Evolutionary conservation across 345 rosid genomes (phyloP).

Genomic region (Aquilaria sinensis): DNA sequence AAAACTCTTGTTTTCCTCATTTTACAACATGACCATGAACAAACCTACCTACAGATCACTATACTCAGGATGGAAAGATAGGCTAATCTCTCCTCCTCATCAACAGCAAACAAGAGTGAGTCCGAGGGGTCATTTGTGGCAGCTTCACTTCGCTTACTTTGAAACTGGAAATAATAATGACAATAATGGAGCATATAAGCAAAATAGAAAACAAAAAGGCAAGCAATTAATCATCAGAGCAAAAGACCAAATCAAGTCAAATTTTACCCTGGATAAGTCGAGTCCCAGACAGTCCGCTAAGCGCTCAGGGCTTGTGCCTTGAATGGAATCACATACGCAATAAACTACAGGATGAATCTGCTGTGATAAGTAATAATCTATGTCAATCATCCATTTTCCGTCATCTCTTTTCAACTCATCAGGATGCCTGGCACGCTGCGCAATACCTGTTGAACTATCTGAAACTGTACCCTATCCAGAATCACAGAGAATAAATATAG

Average conservation of each 20-base stretch:
- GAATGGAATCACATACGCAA: slow-evolving; percentile 88
- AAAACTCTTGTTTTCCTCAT: too few species aligned
- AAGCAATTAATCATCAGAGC: not conserved
- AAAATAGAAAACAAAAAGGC: not conserved
- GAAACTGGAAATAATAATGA: slow-evolving; percentile 43
- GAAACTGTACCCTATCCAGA: slow-evolving; percentile 50
- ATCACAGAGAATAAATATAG: not conserved
- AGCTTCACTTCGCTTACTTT: slow-evolving; percentile 48
- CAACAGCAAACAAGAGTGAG: slow-evolving; percentile 49
- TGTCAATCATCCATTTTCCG: slow-evolving; percentile 90
- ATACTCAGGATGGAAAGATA: slow-evolving; percentile 7
- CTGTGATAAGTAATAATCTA: slow-evolving; percentile 91
- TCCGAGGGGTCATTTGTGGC: slow-evolving; percentile 41
- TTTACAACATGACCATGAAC: too few species aligned
- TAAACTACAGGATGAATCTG: slow-evolving; percentile 99
- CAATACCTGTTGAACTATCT: slow-evolving; percentile 65
- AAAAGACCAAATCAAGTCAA: not conserved
- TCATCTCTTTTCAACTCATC: slow-evolving; percentile 78
- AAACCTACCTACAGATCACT: slow-evolving; percentile 1
- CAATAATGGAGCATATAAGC: slow-evolving; percentile 3
- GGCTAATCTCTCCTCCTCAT: slow-evolving; percentile 69
- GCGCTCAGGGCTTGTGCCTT: slow-evolving; percentile 92
- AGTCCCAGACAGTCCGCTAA: slow-evolving; percentile 96
- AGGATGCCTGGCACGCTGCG: slow-evolving; percentile 95
- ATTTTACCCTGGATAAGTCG: slow-evolving; percentile 84